Evolutionary conservation across 108 stramenopile species (phyloP).

Genomic region (Pseudonitzschia multiseries): DNA sequence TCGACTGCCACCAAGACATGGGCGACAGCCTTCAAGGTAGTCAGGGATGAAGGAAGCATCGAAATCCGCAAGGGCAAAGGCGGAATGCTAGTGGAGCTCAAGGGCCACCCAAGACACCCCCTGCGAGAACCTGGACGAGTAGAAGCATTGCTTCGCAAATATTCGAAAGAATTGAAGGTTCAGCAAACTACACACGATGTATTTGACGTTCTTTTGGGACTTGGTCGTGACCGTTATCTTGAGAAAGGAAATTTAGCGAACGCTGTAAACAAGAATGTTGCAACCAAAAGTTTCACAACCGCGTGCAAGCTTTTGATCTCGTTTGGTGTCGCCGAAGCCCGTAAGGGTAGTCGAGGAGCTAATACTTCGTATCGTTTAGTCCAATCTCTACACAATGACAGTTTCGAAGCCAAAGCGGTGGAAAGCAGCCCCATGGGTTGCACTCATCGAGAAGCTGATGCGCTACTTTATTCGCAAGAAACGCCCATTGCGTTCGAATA

Average conservation of each 20-base stretch:
- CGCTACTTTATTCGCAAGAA: neutral
- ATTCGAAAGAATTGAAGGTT: slow-evolving; percentile 9
- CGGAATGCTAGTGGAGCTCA: neutral
- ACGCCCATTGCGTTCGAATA: neutral
- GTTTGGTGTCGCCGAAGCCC: neutral
- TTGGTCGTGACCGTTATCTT: neutral
- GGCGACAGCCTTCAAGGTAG: slow-evolving; percentile 7
- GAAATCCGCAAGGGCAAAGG: neutral
- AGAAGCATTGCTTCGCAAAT: neutral
- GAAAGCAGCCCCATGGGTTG: neutral
- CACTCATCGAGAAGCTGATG: neutral
- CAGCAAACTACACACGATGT: slow-evolving; percentile 5
- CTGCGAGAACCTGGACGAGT: neutral
- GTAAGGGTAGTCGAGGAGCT: neutral
- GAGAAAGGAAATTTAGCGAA: neutral
- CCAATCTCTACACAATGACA: neutral
- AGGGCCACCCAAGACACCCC: neutral
- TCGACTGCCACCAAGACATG: neutral
- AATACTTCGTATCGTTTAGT: slow-evolving; percentile 1
- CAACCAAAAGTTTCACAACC: neutral
- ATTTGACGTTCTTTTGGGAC: neutral
- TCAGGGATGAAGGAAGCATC: neutral
- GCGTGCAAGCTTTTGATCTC: neutral
- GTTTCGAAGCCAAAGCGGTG: neutral
- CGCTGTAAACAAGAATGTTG: slow-evolving; percentile 7